phyloP scores from a whole-genome alignment of 176 grass and related monocot genomes.

The Paspalum vaginatum region DNA sequence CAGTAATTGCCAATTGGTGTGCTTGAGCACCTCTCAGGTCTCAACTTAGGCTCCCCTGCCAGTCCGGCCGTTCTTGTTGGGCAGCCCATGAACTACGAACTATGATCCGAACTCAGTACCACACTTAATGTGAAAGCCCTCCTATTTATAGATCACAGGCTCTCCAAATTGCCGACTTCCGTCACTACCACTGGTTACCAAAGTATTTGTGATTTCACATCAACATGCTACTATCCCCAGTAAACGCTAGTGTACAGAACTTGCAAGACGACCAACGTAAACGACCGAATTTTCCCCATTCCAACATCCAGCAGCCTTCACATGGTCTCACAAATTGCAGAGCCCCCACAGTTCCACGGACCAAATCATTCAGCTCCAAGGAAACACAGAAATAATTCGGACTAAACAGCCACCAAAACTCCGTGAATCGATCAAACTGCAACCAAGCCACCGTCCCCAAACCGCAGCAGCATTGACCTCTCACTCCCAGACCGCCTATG shows the following conservation, averaged over 20 bases:
- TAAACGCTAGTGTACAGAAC: background rate
- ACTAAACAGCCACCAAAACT: background rate
- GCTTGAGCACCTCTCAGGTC: background rate
- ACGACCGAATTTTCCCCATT: slow-evolving; percentile 14
- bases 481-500: no score
- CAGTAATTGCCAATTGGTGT: background rate
- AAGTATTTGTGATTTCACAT: slow-evolving; percentile 4
- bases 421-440: background rate
- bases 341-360: background rate
- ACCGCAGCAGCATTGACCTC: slow-evolving; percentile 32
- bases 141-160: background rate
- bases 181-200: no score
- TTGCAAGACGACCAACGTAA: background rate
- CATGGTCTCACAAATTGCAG: background rate
- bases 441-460: background rate
- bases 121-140: background rate
- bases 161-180: background rate
- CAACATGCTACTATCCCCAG: background rate
- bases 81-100: background rate
- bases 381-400: background rate
- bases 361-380: background rate
- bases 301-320: background rate
- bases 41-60: background rate
- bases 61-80: background rate
- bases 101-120: background rate